Evolutionary conservation across 352 stramenopile species (phyloP), one percentile per base, ranked within the genome.

Genomic region (Poterioochromonas sp.): DNA sequence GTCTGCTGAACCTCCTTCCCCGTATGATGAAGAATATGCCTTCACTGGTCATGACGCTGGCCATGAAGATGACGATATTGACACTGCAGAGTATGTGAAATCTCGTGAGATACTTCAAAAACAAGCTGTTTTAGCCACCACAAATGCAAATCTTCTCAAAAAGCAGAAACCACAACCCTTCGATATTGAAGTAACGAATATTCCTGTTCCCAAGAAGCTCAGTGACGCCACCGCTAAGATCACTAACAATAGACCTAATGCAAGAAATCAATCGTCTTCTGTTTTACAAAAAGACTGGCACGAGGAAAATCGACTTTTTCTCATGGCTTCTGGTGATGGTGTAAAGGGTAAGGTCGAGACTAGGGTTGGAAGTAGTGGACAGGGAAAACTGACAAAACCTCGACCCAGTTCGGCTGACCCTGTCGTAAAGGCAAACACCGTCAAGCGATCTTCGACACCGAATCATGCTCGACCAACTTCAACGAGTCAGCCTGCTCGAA

Each of bases 21-120:
- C 62, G 29, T 70, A 70, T n/a, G 62, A 70, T n/a, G 62, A 70
- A 43, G 29, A 15, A n/a, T 12, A 22, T 20, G 37, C 18, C 18
- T 70, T 70, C 62, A n/a, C n/a, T n/a, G n/a, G n/a, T n/a, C 62
- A 43, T n/a, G 62, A 70, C 62, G 18, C 29, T 20, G n/a, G n/a
- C n/a, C 29, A 70, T n/a, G 62, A 70, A 12, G 18, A 70, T 43
- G 18, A 70, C 29, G 62, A 70, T n/a, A 35, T 70, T 15, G 18
- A 35, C 62, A 15, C 18, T 20, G 18, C n/a, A 12, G 62, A 35
- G 29, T n/a, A n/a, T n/a, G n/a, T n/a, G n/a, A n/a, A n/a, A n/a
- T n/a, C n/a, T n/a, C n/a, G n/a, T n/a, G n/a, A n/a, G n/a, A n/a
- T n/a, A n/a, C n/a, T n/a, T n/a, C n/a, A n/a, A n/a, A n/a, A n/a